Conservation (phyloP, 805 yeast genomes). For the Priceomyces medius region DNA sequence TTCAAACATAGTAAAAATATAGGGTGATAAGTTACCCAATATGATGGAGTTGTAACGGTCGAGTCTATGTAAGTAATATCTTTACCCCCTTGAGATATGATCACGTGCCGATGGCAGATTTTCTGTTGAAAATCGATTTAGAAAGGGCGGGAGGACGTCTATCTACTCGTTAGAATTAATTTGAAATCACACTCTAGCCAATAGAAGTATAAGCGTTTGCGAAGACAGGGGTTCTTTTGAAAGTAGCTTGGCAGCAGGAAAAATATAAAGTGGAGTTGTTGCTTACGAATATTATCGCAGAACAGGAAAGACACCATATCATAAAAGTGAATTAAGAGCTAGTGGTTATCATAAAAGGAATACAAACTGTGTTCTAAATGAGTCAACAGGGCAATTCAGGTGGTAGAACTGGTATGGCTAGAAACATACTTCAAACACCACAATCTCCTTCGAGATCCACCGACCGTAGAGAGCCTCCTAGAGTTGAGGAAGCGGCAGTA, state of each 20-base stretch:
- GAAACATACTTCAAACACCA: conserved; percentile 35
- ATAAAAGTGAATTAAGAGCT: not conserved
- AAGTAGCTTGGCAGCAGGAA: not conserved
- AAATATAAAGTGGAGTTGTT: not conserved
- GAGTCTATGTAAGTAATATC: too few species aligned
- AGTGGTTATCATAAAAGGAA: not conserved
- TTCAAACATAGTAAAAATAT: too few species aligned
- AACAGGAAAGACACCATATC: not conserved
- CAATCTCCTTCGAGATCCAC: conserved; percentile 44
- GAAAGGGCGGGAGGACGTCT: not conserved
- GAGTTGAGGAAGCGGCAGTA: conserved; percentile 25
- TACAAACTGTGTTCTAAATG: not conserved
- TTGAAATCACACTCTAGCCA: not conserved
- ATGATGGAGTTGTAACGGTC: too few species aligned
- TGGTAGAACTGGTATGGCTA: conserved; percentile 5
- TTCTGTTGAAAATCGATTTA: not conserved
- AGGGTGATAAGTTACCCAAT: too few species aligned
- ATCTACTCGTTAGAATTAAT: not conserved
- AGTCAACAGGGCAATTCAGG: conserved; percentile 4
- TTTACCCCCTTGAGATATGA: not conserved
- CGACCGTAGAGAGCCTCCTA: conserved; percentile 37
- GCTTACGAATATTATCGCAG: not conserved
- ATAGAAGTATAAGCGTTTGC: not conserved
- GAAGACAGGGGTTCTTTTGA: not conserved
- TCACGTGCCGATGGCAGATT: not conserved